These are phyloP conservation scores for Gossypium stocksii DNA, from an alignment of 345 rosid species.

Conservation along the genomic window DNA sequence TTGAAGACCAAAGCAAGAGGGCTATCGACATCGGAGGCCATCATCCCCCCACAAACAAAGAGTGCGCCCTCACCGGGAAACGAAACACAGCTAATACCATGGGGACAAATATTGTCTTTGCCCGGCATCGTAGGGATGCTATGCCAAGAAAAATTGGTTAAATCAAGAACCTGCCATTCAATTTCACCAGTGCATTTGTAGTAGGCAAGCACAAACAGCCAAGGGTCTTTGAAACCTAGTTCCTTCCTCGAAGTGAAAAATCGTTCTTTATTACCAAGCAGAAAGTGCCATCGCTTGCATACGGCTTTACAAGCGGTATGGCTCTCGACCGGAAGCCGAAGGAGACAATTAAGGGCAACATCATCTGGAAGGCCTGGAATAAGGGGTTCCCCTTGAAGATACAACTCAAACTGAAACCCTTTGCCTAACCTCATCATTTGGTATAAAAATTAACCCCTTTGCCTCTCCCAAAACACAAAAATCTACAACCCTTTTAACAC, in stretches of 20 bases:
- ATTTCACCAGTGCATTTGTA: constrained; percentile 72
- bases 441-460: constrained; percentile 69
- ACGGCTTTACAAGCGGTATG: constrained; percentile 58
- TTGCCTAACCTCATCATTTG: constrained; percentile 80
- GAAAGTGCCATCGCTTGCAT: constrained; percentile 74
- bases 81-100: constrained; percentile 64
- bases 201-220: constrained; percentile 79
- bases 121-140: constrained; percentile 80
- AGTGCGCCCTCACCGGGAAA: constrained; percentile 56
- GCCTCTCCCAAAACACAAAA: constrained; percentile 40
- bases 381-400: constrained; percentile 53
- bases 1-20: constrained; percentile 76
- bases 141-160: constrained; percentile 69
- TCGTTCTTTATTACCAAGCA: constrained; percentile 61
- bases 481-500: neutral
- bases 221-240: constrained; percentile 67
- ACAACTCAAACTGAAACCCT: constrained; percentile 49
- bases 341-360: constrained; percentile 70
- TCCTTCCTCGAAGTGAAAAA: constrained; percentile 69
- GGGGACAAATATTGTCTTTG: constrained; percentile 74
- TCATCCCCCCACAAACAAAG: constrained; percentile 90
- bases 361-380: constrained; percentile 91
- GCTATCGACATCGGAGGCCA: constrained; percentile 69
- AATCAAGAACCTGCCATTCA: constrained; percentile 80
- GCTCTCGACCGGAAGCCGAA: constrained; percentile 67